phyloP scores from a whole-genome alignment of 2,329 filamentous ascomycete genomes.

The Graphiopsis chlorocephala region DNA sequence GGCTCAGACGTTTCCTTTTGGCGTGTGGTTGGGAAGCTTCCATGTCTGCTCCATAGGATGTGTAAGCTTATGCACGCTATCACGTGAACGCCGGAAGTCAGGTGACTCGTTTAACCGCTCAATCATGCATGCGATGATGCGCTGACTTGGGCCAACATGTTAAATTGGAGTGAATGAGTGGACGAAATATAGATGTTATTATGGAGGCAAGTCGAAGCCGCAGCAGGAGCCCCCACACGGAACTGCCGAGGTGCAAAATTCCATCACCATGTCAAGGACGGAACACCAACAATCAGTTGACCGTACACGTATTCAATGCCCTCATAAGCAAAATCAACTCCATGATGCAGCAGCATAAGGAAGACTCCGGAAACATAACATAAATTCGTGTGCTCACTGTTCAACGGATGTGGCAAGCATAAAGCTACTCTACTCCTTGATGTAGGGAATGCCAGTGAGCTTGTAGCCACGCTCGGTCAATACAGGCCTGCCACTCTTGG shows the following conservation, averaged over 20 bases:
- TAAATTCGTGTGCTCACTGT: neutral
- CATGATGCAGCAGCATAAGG: neutral
- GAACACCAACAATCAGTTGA: no score
- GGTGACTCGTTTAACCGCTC: neutral
- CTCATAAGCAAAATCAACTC: neutral
- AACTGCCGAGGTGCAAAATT: neutral
- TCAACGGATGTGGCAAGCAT: neutral
- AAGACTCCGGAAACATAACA: neutral
- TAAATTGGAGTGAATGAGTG: neutral
- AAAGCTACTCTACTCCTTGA: constrained; percentile 21
- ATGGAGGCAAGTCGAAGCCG: neutral
- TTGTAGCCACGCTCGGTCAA: constrained; percentile 45
- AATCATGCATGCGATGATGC: neutral
- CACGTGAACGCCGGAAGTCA: neutral
- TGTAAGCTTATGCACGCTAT: neutral
- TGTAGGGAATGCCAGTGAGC: constrained; percentile 51
- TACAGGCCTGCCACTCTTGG: constrained; percentile 37
- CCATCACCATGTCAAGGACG: neutral
- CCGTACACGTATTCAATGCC: neutral
- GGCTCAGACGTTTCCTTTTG: constrained; percentile 12
- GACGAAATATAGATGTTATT: neutral
- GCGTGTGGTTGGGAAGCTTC: neutral
- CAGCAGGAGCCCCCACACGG: neutral
- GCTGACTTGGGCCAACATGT: neutral
- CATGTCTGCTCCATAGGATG: neutral